Conservation (phyloP, 768 basidiomycete species). For the Lactifluus subvellereus region DNA sequence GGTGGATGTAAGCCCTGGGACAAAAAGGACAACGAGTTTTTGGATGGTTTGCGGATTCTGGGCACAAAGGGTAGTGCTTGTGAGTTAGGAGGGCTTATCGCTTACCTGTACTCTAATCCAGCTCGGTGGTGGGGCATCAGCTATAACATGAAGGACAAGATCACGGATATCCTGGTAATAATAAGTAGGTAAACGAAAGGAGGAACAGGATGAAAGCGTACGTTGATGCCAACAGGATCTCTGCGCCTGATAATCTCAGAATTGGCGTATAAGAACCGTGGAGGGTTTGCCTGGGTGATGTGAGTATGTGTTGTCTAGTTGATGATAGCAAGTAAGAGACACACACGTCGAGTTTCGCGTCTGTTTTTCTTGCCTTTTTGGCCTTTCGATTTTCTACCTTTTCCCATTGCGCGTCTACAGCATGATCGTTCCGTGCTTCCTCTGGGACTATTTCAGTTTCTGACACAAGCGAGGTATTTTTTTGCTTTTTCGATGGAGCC, state of each 20-base stretch:
- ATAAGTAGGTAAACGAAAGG: not conserved
- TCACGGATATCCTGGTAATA: slow-evolving; percentile 75
- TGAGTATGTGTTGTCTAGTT: slow-evolving; percentile 20
- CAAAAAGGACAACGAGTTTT: slow-evolving; percentile 72
- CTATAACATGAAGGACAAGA: slow-evolving; percentile 71
- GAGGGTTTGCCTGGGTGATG: slow-evolving; percentile 43
- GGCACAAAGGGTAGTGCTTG: not conserved
- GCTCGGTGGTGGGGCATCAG: slow-evolving; percentile 76
- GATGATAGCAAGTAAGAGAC: slow-evolving; percentile 23
- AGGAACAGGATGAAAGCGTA: slow-evolving; percentile 33
- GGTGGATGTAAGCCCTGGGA: slow-evolving; percentile 81
- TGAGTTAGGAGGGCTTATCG: not conserved
- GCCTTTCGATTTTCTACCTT: slow-evolving; percentile 67
- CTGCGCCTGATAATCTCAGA: slow-evolving; percentile 67
- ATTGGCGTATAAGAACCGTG: slow-evolving; percentile 78
- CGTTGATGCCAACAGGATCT: slow-evolving; percentile 75
- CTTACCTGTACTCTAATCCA: slow-evolving; percentile 84
- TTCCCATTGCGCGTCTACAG: slow-evolving; percentile 43
- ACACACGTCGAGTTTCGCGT: slow-evolving; percentile 58
- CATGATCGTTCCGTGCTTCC: not conserved
- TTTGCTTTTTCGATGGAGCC: slow-evolving; percentile 7
- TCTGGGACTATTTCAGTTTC: not conserved
- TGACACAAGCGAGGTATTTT: not conserved
- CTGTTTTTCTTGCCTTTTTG: slow-evolving; percentile 59
- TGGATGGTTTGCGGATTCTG: slow-evolving; percentile 71